These are phyloP conservation scores for Heterobasidion parviporum DNA, from an alignment of 1,284 basidiomycete species.

Conservation along the genomic window DNA sequence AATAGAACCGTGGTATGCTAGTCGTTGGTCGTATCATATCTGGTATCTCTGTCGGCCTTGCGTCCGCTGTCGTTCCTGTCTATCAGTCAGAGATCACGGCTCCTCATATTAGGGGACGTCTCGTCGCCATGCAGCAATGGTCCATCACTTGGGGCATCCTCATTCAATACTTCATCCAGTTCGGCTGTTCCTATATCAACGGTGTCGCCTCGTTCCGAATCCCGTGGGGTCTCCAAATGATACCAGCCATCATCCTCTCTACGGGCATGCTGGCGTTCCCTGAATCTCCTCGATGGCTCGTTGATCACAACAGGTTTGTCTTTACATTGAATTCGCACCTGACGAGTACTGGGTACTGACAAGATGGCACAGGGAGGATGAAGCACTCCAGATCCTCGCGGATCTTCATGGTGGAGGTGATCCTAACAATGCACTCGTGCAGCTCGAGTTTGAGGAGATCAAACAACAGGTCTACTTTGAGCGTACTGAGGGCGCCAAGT, in stretches of 20 bases:
- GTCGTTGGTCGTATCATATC: conserved; percentile 60
- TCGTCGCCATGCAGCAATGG: conserved; percentile 75
- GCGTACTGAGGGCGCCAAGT: conserved; percentile 62
- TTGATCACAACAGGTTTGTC: conserved; percentile 47
- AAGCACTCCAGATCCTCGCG: conserved; percentile 71
- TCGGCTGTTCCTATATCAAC: conserved; percentile 67
- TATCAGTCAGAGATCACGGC: conserved; percentile 71
- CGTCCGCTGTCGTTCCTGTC: conserved; percentile 54
- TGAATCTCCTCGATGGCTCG: conserved; percentile 60
- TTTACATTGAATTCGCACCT: no score
- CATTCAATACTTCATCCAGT: conserved; percentile 67
- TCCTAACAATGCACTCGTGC: conserved; percentile 53
- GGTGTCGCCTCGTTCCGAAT: conserved; percentile 69
- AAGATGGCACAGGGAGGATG: conserved; percentile 15
- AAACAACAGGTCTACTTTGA: conserved; percentile 67
- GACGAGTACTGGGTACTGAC: no score
- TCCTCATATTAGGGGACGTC: conserved; percentile 63
- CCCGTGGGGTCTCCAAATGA: conserved; percentile 73
- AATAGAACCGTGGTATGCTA: conserved; percentile 31
- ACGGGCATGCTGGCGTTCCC: conserved; percentile 65
- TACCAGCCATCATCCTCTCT: conserved; percentile 63
- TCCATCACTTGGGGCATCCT: conserved; percentile 73
- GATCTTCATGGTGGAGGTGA: conserved; percentile 75
- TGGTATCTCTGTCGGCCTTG: conserved; percentile 51
- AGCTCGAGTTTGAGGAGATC: conserved; percentile 77